These are phyloP conservation scores for Ceratocystis alfenasii DNA, from an alignment of 2,329 filamentous ascomycete species.

Conservation along the genomic window DNA sequence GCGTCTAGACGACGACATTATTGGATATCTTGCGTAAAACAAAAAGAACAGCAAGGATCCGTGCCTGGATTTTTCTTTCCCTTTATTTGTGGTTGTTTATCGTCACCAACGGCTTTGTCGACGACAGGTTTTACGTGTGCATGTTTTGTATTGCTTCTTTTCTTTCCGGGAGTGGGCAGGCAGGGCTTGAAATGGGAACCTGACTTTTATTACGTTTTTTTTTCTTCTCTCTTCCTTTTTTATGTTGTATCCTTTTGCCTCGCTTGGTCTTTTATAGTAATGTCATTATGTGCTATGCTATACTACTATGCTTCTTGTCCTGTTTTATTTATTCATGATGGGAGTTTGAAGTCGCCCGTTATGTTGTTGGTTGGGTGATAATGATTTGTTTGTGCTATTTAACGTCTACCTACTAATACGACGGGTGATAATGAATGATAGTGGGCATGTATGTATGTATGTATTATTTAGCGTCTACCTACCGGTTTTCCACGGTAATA, in stretches of 20 bases:
- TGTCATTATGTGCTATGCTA: neutral
- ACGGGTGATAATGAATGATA: neutral
- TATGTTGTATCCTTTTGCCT: neutral
- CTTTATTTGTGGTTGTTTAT: neutral
- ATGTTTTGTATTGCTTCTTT: neutral
- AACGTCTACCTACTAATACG: no score
- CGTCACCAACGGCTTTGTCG: neutral
- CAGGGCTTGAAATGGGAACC: neutral
- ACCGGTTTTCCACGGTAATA: no score
- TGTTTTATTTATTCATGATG: neutral
- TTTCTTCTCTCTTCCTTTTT: neutral
- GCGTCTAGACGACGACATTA: slow-evolving; percentile 83
- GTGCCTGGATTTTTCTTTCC: no score
- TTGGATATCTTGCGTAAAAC: slow-evolving; percentile 78
- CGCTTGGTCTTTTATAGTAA: neutral
- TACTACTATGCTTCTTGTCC: neutral
- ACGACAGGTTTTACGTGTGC: no score
- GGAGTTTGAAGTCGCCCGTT: neutral
- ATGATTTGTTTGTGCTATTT: neutral
- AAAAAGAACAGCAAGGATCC: neutral
- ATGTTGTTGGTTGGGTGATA: neutral
- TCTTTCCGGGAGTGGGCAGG: neutral
- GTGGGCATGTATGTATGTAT: neutral
- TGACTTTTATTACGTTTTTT: neutral
- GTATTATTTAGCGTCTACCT: no score